Conservation (phyloP, 305 asterid species). For the Coffea humblotiana region DNA sequence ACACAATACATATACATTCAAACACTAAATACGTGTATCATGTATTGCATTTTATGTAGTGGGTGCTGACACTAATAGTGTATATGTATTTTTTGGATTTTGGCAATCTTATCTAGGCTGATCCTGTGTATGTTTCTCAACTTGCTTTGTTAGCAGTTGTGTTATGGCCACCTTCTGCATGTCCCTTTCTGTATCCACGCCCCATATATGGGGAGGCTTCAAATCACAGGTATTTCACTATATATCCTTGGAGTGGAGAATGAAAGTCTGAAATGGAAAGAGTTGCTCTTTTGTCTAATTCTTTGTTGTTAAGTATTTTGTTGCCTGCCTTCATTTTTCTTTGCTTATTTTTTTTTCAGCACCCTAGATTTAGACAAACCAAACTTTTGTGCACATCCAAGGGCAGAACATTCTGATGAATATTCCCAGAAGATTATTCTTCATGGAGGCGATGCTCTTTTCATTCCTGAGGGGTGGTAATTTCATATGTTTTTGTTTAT, state of each 20-base stretch:
- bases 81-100: not conserved
- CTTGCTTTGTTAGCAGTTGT: conserved; percentile 49
- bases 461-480: conserved; percentile 99
- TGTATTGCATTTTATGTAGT: no score
- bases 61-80: no score
- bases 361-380: conserved; percentile 63
- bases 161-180: conserved; percentile 95
- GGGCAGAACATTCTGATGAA: conserved; percentile 54
- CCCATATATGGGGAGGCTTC: conserved; percentile 96
- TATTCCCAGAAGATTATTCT: conserved; percentile 77
- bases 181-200: conserved; percentile 71
- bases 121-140: not conserved
- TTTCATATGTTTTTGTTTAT: conserved; percentile 13
- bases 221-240: conserved; percentile 70
- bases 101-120: not conserved
- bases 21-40: no score
- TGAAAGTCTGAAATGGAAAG: not conserved
- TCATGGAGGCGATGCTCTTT: conserved; percentile 90
- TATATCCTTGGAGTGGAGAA: not conserved
- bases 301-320: not conserved
- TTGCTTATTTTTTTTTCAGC: conserved; percentile 44
- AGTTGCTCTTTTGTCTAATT: no score
- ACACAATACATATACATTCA: no score
- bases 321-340: conserved; percentile 16
- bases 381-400: conserved; percentile 59